Conservation (phyloP, 2,329 filamentous ascomycete species). For the Trichoderma koningii region DNA sequence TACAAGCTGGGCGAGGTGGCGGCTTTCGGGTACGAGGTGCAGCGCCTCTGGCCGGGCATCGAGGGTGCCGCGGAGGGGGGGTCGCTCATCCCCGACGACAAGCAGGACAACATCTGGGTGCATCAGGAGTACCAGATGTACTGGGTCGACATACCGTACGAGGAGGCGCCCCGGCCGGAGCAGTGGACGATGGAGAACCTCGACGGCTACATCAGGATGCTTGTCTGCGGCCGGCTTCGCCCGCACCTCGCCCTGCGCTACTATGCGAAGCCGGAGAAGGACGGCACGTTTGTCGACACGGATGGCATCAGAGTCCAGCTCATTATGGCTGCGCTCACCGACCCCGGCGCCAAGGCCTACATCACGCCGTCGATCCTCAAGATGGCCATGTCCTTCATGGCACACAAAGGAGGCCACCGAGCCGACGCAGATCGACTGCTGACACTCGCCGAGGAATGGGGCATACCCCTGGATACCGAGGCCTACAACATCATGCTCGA, state of each 20-base stretch:
- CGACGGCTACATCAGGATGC: constrained; percentile 45
- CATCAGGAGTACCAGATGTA: constrained; percentile 39
- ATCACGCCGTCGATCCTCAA: constrained; percentile 48
- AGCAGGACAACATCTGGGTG: constrained; percentile 39
- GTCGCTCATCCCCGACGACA: constrained; percentile 31
- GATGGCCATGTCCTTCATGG: constrained; percentile 48
- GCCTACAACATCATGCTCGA: constrained; percentile 53
- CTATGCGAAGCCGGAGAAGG: constrained; percentile 38
- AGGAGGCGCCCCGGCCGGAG: constrained; percentile 44
- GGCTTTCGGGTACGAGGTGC: constrained; percentile 40
- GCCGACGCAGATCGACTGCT: constrained; percentile 43
- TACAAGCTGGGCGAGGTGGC: constrained; percentile 43
- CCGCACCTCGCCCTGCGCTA: constrained; percentile 39
- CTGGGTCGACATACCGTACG: constrained; percentile 40
- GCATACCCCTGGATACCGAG: constrained; percentile 48
- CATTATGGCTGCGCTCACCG: constrained; percentile 45
- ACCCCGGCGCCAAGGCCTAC: constrained; percentile 38
- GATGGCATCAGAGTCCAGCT: constrained; percentile 44
- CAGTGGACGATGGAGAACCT: constrained; percentile 48
- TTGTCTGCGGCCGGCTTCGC: constrained; percentile 45
- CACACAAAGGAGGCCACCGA: constrained; percentile 40
- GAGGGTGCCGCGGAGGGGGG: constrained; percentile 35
- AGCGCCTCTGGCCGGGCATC: constrained; percentile 43
- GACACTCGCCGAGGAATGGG: constrained; percentile 40
- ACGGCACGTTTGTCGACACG: constrained; percentile 40